Conservation (phyloP, 23 red algal genomes). For the Gracilaria domingensis region DNA sequence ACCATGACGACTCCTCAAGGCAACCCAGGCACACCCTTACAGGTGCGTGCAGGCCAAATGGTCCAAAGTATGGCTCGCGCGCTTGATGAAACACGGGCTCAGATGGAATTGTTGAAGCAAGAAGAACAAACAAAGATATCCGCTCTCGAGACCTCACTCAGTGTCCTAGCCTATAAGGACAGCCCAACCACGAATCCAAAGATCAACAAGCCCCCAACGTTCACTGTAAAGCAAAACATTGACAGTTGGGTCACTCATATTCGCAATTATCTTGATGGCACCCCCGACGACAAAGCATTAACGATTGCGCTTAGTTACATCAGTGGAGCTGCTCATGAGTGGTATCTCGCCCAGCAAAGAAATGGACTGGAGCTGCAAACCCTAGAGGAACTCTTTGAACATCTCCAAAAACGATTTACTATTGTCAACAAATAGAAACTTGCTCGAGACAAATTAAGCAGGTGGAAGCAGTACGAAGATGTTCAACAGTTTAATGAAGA, state of each 20-base stretch:
- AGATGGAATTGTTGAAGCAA: no score
- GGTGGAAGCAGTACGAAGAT: neutral
- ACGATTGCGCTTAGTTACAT: no score
- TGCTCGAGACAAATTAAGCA: neutral
- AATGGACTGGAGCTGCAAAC: neutral
- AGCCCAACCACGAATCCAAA: neutral
- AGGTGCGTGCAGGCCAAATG: neutral
- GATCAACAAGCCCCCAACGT: slow-evolving; percentile 25
- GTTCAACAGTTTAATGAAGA: neutral
- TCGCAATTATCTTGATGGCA: slow-evolving; percentile 16
- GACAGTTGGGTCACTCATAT: slow-evolving; percentile 25
- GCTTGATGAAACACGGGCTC: no score
- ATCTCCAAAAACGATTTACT: no score
- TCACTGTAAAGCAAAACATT: slow-evolving; percentile 21
- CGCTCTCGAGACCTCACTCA: neutral
- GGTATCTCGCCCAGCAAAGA: neutral
- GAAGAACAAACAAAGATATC: no score
- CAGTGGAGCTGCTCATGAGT: neutral
- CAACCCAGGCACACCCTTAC: neutral
- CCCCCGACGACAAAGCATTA: neutral
- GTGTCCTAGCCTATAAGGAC: neutral
- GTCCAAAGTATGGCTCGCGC: neutral
- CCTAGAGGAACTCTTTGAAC: neutral
- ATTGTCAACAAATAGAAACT: no score
- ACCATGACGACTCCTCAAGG: no score